Conservation (phyloP, 2,329 filamentous ascomycete genomes). For the Helotiales sp. region DNA sequence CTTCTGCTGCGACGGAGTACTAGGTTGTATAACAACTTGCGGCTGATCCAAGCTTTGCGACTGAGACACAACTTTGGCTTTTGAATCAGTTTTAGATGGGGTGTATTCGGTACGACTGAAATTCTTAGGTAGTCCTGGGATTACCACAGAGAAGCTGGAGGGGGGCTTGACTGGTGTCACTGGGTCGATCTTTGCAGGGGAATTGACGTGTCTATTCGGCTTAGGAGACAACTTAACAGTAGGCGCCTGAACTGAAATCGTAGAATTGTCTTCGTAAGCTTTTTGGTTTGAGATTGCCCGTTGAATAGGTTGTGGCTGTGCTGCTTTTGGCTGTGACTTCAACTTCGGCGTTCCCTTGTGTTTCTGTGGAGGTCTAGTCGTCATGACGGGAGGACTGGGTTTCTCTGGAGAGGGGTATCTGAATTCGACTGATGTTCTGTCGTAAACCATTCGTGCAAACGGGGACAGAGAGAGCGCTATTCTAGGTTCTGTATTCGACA, state of each 20-base stretch:
- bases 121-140: constrained; percentile 34
- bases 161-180: constrained; percentile 47
- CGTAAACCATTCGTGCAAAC: constrained; percentile 42
- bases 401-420: constrained; percentile 34
- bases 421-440: constrained; percentile 40
- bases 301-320: neutral
- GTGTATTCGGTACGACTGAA: constrained; percentile 34
- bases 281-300: constrained; percentile 16
- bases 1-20: constrained; percentile 41
- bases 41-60: neutral
- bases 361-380: neutral
- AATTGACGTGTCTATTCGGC: neutral
- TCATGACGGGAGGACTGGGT: constrained; percentile 23
- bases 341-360: constrained; percentile 18
- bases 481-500: constrained; percentile 24
- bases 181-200: neutral
- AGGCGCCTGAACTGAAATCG: constrained; percentile 21
- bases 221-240: neutral
- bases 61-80: neutral
- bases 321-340: constrained; percentile 29
- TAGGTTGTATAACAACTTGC: constrained; percentile 9
- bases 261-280: constrained; percentile 29
- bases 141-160: constrained; percentile 36
- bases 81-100: constrained; percentile 37
- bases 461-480: constrained; percentile 40